Evolutionary conservation across 805 yeast genomes (phyloP).

Genomic region (Candida silvicultrix): DNA sequence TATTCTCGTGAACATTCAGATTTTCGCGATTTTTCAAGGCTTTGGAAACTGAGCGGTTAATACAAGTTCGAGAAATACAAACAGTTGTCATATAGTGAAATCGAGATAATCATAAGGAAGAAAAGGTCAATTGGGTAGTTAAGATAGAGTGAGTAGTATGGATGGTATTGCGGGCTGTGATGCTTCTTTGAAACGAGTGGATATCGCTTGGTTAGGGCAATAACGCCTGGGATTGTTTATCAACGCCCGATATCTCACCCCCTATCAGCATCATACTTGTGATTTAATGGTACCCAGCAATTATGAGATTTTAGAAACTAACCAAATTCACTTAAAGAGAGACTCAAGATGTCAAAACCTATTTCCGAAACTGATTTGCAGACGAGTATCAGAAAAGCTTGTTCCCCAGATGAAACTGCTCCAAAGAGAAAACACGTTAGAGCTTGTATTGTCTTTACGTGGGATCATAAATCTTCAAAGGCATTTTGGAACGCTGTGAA

Average conservation of each 20-base stretch:
- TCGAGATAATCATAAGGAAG: neutral
- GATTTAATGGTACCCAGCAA: neutral
- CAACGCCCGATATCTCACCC: neutral
- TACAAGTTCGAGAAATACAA: neutral
- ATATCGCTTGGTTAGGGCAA: too few relatives aligned
- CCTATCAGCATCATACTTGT: neutral
- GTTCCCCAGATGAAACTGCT: constrained; percentile 78
- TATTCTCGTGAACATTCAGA: neutral
- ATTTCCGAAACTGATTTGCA: constrained; percentile 33
- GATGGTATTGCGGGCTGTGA: neutral
- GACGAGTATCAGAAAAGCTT: constrained; percentile 62
- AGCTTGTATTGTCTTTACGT: constrained; percentile 90
- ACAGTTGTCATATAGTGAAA: neutral
- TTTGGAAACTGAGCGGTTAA: neutral
- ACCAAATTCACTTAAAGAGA: neutral
- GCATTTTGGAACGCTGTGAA: constrained; percentile 84
- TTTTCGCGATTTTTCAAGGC: neutral
- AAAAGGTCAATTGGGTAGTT: neutral
- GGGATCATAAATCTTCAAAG: constrained; percentile 86
- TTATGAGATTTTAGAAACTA: neutral
- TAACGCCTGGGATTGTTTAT: neutral
- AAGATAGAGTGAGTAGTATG: neutral
- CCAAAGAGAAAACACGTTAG: constrained; percentile 96
- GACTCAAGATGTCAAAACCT: constrained; percentile 19
- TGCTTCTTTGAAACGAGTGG: too few relatives aligned